Evolutionary conservation across 1,139 yeast species (phyloP).

Genomic region (Candida albicans): DNA sequence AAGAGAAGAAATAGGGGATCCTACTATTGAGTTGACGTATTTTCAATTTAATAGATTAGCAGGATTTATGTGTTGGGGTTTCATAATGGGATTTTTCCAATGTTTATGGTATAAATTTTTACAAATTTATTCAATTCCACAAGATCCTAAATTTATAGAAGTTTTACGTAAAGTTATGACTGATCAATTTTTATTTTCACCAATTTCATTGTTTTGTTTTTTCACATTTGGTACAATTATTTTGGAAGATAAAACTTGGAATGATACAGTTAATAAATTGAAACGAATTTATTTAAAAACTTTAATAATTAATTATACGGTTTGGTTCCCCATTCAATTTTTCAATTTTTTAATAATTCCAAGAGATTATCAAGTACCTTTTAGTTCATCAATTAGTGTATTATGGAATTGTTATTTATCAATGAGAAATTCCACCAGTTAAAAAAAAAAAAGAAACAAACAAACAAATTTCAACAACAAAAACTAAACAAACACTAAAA

Average conservation of each 20-base stretch:
- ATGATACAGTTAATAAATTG: slow-evolving; percentile 63
- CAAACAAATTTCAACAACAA: slow-evolving; percentile 9
- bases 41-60: slow-evolving; percentile 72
- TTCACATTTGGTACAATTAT: slow-evolving; percentile 83
- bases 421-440: slow-evolving; percentile 53
- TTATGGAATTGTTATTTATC: slow-evolving; percentile 92
- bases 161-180: slow-evolving; percentile 84
- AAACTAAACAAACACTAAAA: no score
- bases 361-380: slow-evolving; percentile 80
- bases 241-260: slow-evolving; percentile 71
- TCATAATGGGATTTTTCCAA: slow-evolving; percentile 77
- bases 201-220: slow-evolving; percentile 76
- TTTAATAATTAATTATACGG: slow-evolving; percentile 70
- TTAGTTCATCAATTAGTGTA: slow-evolving; percentile 85
- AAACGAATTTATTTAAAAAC: slow-evolving; percentile 71
- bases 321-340: slow-evolving; percentile 97
- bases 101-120: slow-evolving; percentile 87
- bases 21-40: slow-evolving; percentile 26
- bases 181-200: slow-evolving; percentile 88
- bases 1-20: slow-evolving; percentile 4
- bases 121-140: slow-evolving; percentile 62
- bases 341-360: slow-evolving; percentile 84
- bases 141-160: slow-evolving; percentile 79
- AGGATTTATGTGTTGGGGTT: slow-evolving; percentile 88
- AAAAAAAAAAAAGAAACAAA: not conserved